Percentiles rank a stretch among this genome's conserved stretches.
Conservation (phyloP, 2,329 filamentous ascomycete species). For the Thermothelomyces thermophilus region DNA sequence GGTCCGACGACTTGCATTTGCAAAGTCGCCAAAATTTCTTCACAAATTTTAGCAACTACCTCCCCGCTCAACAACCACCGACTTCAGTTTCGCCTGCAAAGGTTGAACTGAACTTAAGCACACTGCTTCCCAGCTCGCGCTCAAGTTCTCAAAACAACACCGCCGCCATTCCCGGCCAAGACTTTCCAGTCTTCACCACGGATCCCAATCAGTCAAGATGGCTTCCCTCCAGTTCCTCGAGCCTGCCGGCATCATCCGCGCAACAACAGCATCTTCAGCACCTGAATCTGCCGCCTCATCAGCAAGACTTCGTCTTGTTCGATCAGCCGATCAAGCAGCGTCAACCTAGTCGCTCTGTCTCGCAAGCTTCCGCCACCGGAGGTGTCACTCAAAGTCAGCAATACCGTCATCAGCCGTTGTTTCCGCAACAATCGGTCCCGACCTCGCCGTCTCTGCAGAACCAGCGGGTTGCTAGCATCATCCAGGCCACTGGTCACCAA, state of each 20-base stretch:
- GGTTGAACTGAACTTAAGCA: slow-evolving; percentile 64
- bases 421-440: slow-evolving; percentile 32
- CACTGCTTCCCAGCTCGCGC: slow-evolving; percentile 52
- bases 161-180: slow-evolving; percentile 57
- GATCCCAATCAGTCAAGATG: slow-evolving; percentile 71
- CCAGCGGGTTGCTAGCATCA: slow-evolving; percentile 52
- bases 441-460: slow-evolving; percentile 43
- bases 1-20: slow-evolving; percentile 28
- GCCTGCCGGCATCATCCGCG: slow-evolving; percentile 57
- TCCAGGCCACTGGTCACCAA: slow-evolving; percentile 51
- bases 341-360: slow-evolving; percentile 38
- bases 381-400: slow-evolving; percentile 40
- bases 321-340: slow-evolving; percentile 42
- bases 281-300: slow-evolving; percentile 42
- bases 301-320: slow-evolving; percentile 77
- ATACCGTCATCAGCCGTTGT: slow-evolving; percentile 39
- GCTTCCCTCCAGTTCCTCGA: slow-evolving; percentile 63
- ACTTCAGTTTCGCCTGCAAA: slow-evolving; percentile 46
- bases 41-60: slow-evolving; percentile 26
- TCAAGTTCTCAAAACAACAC: slow-evolving; percentile 49
- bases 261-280: slow-evolving; percentile 44
- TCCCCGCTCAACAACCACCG: slow-evolving; percentile 44
- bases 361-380: slow-evolving; percentile 34
- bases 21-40: slow-evolving; percentile 49
- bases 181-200: slow-evolving; percentile 74